phyloP scores from a whole-genome alignment of 305 asterid genomes.

The Solanum hybrid region DNA sequence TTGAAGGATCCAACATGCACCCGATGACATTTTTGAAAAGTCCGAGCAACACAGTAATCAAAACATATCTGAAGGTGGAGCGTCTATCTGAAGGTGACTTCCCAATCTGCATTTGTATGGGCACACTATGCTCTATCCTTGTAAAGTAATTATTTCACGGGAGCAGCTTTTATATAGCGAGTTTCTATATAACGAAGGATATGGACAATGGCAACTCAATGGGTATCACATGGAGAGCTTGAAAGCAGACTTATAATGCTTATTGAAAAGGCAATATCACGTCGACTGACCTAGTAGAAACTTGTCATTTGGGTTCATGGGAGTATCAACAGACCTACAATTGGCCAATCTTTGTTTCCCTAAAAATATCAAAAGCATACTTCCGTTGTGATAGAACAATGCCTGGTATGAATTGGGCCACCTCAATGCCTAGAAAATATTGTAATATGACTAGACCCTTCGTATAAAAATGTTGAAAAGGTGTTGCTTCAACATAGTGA shows the following conservation, averaged over 20 bases:
- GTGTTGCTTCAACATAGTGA: background rate
- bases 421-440: background rate
- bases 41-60: background rate
- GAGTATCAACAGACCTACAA: background rate
- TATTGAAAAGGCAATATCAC: background rate
- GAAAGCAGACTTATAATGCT: background rate
- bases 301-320: background rate
- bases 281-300: background rate
- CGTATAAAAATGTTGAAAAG: background rate
- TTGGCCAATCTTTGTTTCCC: background rate
- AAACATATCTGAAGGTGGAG: background rate
- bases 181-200: background rate
- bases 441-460: background rate
- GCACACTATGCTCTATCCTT: background rate
- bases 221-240: background rate
- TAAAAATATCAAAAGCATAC: background rate
- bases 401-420: background rate
- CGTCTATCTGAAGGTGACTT: background rate
- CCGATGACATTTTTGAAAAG: background rate
- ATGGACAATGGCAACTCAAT: background rate
- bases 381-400: background rate
- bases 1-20: background rate
- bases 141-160: background rate
- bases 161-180: background rate
- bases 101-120: background rate